These are phyloP conservation scores for Ogataea parapolymorpha DNA, from an alignment of 805 yeast genomes.

Conservation along the genomic window DNA sequence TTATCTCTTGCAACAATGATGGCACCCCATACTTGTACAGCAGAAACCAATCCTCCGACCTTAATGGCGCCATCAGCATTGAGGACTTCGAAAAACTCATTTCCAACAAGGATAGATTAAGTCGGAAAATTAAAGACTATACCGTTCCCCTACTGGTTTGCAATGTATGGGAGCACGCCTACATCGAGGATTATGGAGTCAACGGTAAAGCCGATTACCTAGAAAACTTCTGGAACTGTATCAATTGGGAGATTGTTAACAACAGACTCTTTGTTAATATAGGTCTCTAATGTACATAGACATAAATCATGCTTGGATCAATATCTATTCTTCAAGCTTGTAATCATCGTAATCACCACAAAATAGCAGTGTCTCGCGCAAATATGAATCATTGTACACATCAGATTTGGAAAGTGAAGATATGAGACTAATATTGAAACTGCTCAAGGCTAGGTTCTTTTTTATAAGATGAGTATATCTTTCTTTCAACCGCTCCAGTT, in stretches of 20 bases:
- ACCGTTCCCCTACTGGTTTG: constrained; percentile 73
- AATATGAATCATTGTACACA: constrained; percentile 29
- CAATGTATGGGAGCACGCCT: constrained; percentile 90
- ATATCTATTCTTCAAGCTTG: constrained; percentile 20
- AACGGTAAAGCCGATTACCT: constrained; percentile 71
- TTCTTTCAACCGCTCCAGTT: constrained; percentile 14
- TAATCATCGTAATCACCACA: constrained; percentile 31
- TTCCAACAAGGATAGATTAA: constrained; percentile 29
- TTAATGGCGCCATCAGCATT: constrained; percentile 66
- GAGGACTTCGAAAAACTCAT: constrained; percentile 48
- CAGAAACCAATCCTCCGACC: constrained; percentile 67
- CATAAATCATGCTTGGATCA: neutral
- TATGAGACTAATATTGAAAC: constrained; percentile 32
- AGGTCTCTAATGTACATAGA: constrained; percentile 17
- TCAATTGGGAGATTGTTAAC: constrained; percentile 82
- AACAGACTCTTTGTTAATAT: constrained; percentile 30
- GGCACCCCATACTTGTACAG: constrained; percentile 75
- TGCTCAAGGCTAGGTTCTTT: constrained; percentile 25
- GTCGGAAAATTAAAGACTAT: constrained; percentile 48
- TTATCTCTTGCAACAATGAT: constrained; percentile 60
- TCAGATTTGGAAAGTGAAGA: constrained; percentile 33
- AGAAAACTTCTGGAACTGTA: constrained; percentile 69
- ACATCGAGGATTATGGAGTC: constrained; percentile 78
- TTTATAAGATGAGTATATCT: constrained; percentile 16
- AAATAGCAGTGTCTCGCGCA: constrained; percentile 28